Percentiles rank a stretch among this genome's conserved stretches.
phyloP scores from a whole-genome alignment of 2,329 filamentous ascomycete species.

The Pyrenochaeta sp. region DNA sequence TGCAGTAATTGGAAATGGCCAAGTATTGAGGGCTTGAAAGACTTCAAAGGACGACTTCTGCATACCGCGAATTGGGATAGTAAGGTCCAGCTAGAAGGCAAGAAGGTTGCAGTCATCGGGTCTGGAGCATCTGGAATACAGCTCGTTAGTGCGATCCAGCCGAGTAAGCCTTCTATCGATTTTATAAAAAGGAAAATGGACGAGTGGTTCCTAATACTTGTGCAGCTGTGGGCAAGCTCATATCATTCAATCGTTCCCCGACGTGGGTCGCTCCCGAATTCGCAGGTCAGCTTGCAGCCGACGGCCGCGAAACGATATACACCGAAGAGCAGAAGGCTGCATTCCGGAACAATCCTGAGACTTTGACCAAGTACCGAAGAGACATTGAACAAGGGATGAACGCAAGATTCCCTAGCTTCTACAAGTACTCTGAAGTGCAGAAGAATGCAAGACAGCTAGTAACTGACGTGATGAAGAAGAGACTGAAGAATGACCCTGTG shows the following conservation, averaged over 20 bases:
- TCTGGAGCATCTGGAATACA: slow-evolving; percentile 35
- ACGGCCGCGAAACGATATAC: slow-evolving; percentile 46
- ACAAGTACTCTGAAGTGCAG: neutral
- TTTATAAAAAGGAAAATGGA: too few relatives aligned
- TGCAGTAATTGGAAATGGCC: slow-evolving; percentile 47
- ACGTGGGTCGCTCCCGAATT: slow-evolving; percentile 59
- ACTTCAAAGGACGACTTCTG: slow-evolving; percentile 52
- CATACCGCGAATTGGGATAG: slow-evolving; percentile 52
- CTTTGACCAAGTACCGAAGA: slow-evolving; percentile 19
- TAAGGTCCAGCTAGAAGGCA: slow-evolving; percentile 40
- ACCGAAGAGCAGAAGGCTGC: slow-evolving; percentile 54
- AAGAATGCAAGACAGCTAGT: neutral
- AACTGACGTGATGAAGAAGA: neutral
- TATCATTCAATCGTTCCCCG: slow-evolving; percentile 57
- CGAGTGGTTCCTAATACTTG: too few relatives aligned
- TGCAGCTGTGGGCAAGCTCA: slow-evolving; percentile 57
- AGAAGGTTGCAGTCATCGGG: slow-evolving; percentile 51
- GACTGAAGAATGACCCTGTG: too few relatives aligned
- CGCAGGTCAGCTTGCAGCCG: slow-evolving; percentile 49
- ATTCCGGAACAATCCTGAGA: slow-evolving; percentile 62
- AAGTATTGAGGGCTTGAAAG: slow-evolving; percentile 45
- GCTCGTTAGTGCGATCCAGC: neutral
- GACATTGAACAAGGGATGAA: slow-evolving; percentile 1
- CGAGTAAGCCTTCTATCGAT: neutral
- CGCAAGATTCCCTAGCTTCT: neutral